Conservation (phyloP, 805 yeast genomes). For the Wickerhamiella domercqiae region DNA sequence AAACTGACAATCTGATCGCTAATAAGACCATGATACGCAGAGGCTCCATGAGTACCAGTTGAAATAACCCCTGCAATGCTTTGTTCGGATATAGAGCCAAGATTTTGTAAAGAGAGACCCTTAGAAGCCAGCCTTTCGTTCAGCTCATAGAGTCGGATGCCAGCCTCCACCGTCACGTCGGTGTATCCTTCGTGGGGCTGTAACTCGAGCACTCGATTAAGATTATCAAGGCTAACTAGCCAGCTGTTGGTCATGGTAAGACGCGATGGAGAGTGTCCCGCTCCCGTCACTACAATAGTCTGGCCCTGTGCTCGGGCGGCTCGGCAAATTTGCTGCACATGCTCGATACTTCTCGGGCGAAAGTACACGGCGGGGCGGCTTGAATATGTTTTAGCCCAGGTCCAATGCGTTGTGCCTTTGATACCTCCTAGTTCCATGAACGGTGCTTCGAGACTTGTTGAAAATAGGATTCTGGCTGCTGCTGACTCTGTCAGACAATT, state of each 20-base stretch:
- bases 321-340: constrained; percentile 49
- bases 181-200: constrained; percentile 46
- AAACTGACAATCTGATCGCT: constrained; percentile 75
- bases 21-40: constrained; percentile 81
- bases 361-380: constrained; percentile 64
- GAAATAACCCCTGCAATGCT: constrained; percentile 91
- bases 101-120: constrained; percentile 70
- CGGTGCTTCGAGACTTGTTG: neutral
- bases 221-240: constrained; percentile 72
- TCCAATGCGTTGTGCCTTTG: constrained; percentile 31
- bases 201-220: constrained; percentile 40
- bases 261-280: constrained; percentile 91
- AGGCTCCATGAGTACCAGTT: constrained; percentile 94
- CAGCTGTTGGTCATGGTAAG: constrained; percentile 78
- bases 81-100: constrained; percentile 90
- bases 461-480: too few species aligned
- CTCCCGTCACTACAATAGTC: constrained; percentile 73
- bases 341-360: constrained; percentile 60
- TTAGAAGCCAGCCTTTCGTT: constrained; percentile 47
- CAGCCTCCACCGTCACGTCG: constrained; percentile 92
- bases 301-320: constrained; percentile 44
- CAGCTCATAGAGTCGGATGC: constrained; percentile 61
- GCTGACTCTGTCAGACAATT: too few species aligned
- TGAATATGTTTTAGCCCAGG: constrained; percentile 86
- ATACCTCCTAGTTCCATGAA: constrained; percentile 12